Evolutionary conservation across 768 basidiomycete genomes (phyloP), one percentile per base, ranked within the genome.

Genomic region (Tricholoma bakamatsutake): DNA sequence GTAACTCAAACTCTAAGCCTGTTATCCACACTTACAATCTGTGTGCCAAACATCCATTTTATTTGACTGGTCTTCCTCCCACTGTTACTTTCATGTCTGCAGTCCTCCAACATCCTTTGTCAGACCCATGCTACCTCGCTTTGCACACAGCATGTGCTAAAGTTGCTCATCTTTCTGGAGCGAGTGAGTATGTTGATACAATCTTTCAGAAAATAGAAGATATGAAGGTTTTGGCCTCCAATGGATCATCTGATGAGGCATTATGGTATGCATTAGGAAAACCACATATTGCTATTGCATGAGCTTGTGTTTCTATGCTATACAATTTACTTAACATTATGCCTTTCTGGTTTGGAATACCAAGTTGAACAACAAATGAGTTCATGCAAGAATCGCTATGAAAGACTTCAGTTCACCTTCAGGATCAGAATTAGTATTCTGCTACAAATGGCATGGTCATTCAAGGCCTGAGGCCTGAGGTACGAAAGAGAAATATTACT

Each of bases 111-210:
- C 11, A 50, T 6, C 18, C 57, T 64, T 56, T 67, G 46, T 71
- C 71, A 13, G 52, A 59, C 43, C 65, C 67, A 5, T 52, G 49
- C n/a, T 71, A 66, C 49, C 62, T 73, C 10, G 56, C 54, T 12
- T 52, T 71, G 42, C 72, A 73, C 49, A 71, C 67, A 13, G 61
- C 67, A 15, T 69, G n/a, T n/a, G n/a, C n/a, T n/a, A n/a, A n/a
- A n/a, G n/a, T n/a, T n/a, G n/a, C n/a, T n/a, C n/a, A n/a, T 57
- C 58, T 71, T 49, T 73, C 71, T 11, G 69, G 72, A 31, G 71
- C 69, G 6, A 61, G 45, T 2, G 67, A 66, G 52, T 59, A 69
- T 59, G 57, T 71, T 11, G 60, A 31, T 8, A 31, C 30, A 31
- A 31, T 31, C 30, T 31, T 31, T 31, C 30, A 8, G 30, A 31